These are phyloP conservation scores for Torulaspora maleeae DNA, from an alignment of 805 yeast species.

Conservation along the genomic window DNA sequence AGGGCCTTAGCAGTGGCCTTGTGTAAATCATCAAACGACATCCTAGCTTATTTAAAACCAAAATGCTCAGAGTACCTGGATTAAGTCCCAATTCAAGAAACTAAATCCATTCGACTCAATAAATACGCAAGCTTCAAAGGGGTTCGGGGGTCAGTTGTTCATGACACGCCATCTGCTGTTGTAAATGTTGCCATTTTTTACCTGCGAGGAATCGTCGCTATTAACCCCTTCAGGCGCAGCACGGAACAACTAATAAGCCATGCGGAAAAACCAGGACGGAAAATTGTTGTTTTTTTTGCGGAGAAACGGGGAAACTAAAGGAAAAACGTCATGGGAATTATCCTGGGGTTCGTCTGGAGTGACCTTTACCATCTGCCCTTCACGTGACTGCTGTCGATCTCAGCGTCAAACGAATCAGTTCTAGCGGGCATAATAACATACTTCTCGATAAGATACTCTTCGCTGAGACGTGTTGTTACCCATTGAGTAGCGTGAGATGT, in stretches of 20 bases:
- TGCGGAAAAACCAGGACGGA: background rate
- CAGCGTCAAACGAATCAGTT: no score
- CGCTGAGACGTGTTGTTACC: background rate
- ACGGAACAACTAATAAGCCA: background rate
- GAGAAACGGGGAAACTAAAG: background rate
- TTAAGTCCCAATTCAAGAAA: background rate
- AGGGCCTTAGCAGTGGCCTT: slow-evolving; percentile 22
- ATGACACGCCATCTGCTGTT: background rate
- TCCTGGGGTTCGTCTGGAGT: no score
- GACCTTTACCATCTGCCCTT: no score
- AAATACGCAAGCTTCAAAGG: background rate
- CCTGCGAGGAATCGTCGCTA: no score
- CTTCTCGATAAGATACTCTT: background rate
- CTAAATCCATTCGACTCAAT: background rate
- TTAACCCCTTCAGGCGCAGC: background rate
- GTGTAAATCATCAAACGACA: slow-evolving; percentile 33
- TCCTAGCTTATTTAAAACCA: background rate
- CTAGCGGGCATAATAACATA: no score
- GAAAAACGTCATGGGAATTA: background rate
- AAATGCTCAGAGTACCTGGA: no score
- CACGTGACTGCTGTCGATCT: no score
- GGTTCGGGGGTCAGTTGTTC: background rate
- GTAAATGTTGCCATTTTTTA: background rate
- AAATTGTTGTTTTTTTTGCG: background rate
- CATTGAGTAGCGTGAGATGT: slow-evolving; percentile 36